These are phyloP conservation scores for Pleurotus giganteus DNA, from an alignment of 768 basidiomycete genomes.

Conservation along the genomic window DNA sequence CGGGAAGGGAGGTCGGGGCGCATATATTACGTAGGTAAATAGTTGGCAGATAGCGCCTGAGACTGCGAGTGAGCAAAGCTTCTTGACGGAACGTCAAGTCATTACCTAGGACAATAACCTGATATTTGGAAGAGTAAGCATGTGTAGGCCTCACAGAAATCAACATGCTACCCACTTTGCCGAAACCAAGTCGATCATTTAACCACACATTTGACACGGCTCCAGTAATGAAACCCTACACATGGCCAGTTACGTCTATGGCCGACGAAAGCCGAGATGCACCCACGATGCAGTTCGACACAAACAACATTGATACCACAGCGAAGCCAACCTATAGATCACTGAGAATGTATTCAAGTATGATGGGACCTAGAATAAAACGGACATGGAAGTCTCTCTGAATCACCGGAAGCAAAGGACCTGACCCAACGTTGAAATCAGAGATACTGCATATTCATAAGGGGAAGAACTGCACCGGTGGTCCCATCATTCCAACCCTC, in stretches of 20 bases:
- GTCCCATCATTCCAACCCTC: conserved; percentile 33
- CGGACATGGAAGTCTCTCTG: conserved; percentile 24
- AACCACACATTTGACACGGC: conserved; percentile 47
- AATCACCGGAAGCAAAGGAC: conserved; percentile 24
- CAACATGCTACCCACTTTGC: conserved; percentile 31
- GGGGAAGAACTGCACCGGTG: not conserved
- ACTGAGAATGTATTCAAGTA: not conserved
- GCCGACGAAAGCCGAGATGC: too few relatives aligned
- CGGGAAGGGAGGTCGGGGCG: conserved; percentile 51
- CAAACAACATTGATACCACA: conserved; percentile 53
- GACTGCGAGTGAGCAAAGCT: not conserved
- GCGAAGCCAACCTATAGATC: conserved; percentile 38
- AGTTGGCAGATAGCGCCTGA: conserved; percentile 42
- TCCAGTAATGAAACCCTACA: conserved; percentile 47
- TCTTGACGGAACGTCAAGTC: not conserved
- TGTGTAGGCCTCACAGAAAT: not conserved
- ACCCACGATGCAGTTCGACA: conserved; percentile 27
- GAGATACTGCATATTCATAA: too few relatives aligned
- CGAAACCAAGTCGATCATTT: conserved; percentile 43
- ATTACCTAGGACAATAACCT: conserved; percentile 22
- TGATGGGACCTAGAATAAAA: not conserved
- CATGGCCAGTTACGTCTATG: too few relatives aligned
- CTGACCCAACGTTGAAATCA: conserved; percentile 4
- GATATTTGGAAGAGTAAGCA: not conserved
- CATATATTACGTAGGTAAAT: conserved; percentile 40